Evolutionary conservation across 208 protist species (phyloP).

Genomic region (Leishmania braziliensis): DNA sequence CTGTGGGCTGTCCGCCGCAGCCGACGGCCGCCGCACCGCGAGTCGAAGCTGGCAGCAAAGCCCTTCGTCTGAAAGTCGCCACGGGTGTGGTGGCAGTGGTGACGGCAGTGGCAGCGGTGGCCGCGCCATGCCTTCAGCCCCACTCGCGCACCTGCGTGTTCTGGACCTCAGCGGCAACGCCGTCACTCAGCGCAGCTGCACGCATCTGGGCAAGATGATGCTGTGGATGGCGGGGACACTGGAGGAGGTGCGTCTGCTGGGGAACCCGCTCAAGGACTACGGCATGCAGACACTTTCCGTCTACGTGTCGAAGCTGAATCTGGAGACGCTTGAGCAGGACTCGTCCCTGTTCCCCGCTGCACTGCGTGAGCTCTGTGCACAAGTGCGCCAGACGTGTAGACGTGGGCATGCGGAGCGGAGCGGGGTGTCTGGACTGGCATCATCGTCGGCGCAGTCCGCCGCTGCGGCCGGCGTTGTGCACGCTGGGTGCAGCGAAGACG

Average conservation of each 20-base stretch:
- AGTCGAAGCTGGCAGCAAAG: neutral
- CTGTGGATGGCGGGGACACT: conserved; percentile 68
- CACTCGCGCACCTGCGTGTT: conserved; percentile 46
- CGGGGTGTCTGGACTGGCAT: neutral
- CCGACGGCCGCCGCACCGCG: conserved; percentile 5
- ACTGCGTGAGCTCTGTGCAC: conserved; percentile 21
- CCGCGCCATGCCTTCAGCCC: conserved; percentile 5
- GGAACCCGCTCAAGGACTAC: conserved; percentile 76
- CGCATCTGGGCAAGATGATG: conserved; percentile 64
- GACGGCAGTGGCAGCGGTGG: neutral
- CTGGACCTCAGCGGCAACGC: conserved; percentile 75
- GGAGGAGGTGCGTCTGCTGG: conserved; percentile 53
- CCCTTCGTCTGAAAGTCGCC: neutral
- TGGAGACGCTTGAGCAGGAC: conserved; percentile 34
- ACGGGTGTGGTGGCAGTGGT: neutral
- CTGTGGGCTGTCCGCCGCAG: conserved; percentile 10
- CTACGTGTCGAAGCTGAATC: conserved; percentile 63
- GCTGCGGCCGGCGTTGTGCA: neutral
- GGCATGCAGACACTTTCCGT: conserved; percentile 78
- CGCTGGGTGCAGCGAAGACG: neutral
- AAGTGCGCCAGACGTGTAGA: neutral
- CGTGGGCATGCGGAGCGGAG: neutral
- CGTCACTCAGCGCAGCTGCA: conserved; percentile 64
- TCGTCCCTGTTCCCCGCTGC: conserved; percentile 43
- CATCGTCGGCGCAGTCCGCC: neutral